phyloP scores from a whole-genome alignment of 441 rosid species.

The Arabidopsis hybrid region DNA sequence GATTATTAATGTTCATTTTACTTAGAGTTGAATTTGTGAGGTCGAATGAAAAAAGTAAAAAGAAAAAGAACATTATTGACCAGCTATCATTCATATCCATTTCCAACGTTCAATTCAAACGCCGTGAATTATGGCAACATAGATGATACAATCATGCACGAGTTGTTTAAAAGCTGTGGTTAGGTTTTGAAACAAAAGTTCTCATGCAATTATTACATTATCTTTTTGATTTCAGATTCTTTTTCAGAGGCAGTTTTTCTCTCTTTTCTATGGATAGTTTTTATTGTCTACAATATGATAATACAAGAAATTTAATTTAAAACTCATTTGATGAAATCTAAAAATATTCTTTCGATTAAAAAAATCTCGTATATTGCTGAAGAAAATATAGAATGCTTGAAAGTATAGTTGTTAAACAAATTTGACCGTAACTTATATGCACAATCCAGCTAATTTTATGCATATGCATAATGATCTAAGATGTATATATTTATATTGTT shows the following conservation, averaged over 20 bases:
- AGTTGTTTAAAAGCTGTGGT: conserved; percentile 27
- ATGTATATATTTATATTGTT: too few relatives aligned
- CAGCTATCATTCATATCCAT: conserved; percentile 23
- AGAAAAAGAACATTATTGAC: neutral
- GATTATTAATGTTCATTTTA: neutral
- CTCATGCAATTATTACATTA: neutral
- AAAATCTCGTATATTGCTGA: neutral
- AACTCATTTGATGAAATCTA: neutral
- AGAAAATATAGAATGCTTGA: neutral
- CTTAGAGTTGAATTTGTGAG: neutral
- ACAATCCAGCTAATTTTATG: too few relatives aligned
- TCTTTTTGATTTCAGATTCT: neutral
- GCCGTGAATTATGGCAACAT: conserved; percentile 38
- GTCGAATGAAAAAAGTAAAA: conserved; percentile 17
- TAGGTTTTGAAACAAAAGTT: conserved; percentile 9
- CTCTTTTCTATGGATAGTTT: neutral
- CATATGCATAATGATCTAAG: too few relatives aligned
- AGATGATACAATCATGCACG: conserved; percentile 14
- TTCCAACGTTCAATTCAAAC: conserved; percentile 13
- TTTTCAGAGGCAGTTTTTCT: neutral
- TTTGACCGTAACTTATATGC: too few relatives aligned
- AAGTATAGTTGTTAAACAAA: too few relatives aligned
- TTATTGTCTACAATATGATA: neutral
- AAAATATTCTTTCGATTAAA: neutral
- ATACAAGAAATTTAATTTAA: neutral